phyloP scores from a whole-genome alignment of 192 early-diverging fungal species.

The Backusella westeae region DNA sequence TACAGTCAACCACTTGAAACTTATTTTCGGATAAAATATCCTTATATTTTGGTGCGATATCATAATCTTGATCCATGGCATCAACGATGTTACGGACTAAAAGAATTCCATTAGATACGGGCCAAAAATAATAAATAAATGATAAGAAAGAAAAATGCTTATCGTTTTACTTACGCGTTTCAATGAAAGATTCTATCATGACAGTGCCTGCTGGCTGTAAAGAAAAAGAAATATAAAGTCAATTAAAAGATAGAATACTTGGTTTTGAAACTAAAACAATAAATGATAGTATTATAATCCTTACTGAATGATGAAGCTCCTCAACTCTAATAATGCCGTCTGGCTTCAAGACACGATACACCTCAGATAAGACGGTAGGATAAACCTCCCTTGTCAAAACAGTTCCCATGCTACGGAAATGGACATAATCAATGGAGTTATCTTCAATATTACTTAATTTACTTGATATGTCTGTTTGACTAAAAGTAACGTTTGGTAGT shows the following conservation, averaged over 20 bases:
- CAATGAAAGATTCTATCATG: conserved; percentile 25
- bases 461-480: background rate
- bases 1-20: conserved; percentile 15
- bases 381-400: conserved; percentile 13
- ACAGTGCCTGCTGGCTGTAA: conserved; percentile 16
- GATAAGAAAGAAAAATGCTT: background rate
- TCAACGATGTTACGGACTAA: conserved; percentile 11
- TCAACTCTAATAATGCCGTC: conserved; percentile 18
- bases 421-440: conserved; percentile 3
- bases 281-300: background rate
- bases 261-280: background rate
- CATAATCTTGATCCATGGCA: background rate
- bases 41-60: conserved; percentile 6
- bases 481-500: conserved; percentile 6
- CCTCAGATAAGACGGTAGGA: conserved; percentile 14
- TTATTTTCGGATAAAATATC: background rate
- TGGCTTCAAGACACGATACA: conserved; percentile 28
- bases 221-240: background rate
- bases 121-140: background rate
- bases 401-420: conserved; percentile 9
- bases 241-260: background rate
- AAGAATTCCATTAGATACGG: background rate
- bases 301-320: conserved; percentile 13
- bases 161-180: conserved; percentile 5
- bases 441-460: background rate